These are phyloP conservation scores for Gyrodon lividus DNA, from an alignment of 768 basidiomycete species.

Conservation along the genomic window DNA sequence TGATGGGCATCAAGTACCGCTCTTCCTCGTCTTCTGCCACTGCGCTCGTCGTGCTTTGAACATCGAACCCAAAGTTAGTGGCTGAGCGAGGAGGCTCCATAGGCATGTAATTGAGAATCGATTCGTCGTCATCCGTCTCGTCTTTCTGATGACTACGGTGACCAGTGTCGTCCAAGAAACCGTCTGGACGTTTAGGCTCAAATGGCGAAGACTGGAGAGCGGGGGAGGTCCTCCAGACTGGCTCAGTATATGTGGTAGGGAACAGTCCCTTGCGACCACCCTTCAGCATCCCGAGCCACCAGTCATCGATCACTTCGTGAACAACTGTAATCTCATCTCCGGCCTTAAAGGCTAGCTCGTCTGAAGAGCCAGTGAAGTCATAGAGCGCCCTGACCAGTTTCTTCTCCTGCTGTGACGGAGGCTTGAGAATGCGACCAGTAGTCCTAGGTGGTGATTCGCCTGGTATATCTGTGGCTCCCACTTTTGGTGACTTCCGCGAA, in stretches of 20 bases:
- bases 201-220: constrained; percentile 29
- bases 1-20: constrained; percentile 31
- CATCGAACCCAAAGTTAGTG: constrained; percentile 24
- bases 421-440: constrained; percentile 46
- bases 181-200: constrained; percentile 26
- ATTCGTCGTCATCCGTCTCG: constrained; percentile 26
- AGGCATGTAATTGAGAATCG: constrained; percentile 14
- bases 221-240: constrained; percentile 12
- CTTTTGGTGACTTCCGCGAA: constrained; percentile 28
- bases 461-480: constrained; percentile 21
- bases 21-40: constrained; percentile 46
- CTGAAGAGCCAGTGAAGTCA: constrained; percentile 71
- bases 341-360: constrained; percentile 73
- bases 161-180: background rate
- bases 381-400: constrained; percentile 68
- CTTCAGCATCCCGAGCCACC: constrained; percentile 82
- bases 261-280: constrained; percentile 76
- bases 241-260: constrained; percentile 73
- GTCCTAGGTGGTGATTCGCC: constrained; percentile 31
- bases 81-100: constrained; percentile 26
- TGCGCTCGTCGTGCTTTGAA: constrained; percentile 45
- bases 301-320: constrained; percentile 81
- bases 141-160: constrained; percentile 10
- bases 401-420: constrained; percentile 47
- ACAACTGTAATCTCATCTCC: constrained; percentile 77